Evolutionary conservation across 352 stramenopile genomes (phyloP).

Genomic region (Pythium insidiosum): DNA sequence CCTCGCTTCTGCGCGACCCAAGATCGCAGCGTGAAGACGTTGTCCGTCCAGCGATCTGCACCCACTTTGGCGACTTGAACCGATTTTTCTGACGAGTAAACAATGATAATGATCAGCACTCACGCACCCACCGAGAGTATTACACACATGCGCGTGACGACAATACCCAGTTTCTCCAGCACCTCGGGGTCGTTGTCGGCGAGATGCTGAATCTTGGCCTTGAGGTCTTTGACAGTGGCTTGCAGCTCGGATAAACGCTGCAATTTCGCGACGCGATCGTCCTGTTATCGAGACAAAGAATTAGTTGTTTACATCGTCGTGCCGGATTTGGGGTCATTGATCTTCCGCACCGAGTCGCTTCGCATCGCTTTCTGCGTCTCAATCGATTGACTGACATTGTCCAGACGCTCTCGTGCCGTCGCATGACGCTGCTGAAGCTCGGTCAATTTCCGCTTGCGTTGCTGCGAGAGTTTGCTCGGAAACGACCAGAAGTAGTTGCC

Average conservation of each 20-base stretch:
- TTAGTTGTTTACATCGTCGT: not conserved
- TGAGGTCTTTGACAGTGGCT: conserved; percentile 32
- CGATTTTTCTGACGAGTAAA: conserved; percentile 24
- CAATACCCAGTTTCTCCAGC: conserved; percentile 46
- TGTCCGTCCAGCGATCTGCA: conserved; percentile 78
- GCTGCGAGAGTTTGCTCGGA: conserved; percentile 73
- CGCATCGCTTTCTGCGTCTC: conserved; percentile 37
- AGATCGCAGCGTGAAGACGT: conserved; percentile 73
- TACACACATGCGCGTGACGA: no score
- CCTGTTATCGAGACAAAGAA: conserved; percentile 15
- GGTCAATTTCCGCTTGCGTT: conserved; percentile 63
- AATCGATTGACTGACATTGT: conserved; percentile 37
- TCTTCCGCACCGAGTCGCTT: conserved; percentile 40
- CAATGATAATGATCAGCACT: not conserved
- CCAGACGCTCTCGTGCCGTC: conserved; percentile 26
- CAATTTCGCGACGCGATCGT: conserved; percentile 56
- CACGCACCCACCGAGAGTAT: no score
- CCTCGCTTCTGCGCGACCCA: conserved; percentile 78
- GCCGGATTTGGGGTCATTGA: not conserved
- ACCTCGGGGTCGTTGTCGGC: conserved; percentile 69
- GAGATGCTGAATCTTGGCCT: conserved; percentile 49
- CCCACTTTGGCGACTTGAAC: conserved; percentile 61
- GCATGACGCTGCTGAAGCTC: conserved; percentile 53
- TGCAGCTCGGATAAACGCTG: conserved; percentile 44
- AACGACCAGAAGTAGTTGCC: conserved; percentile 89